Evolutionary conservation across 2,329 filamentous ascomycete species (phyloP).

Genomic region (Ophiocordyceps sinensis): DNA sequence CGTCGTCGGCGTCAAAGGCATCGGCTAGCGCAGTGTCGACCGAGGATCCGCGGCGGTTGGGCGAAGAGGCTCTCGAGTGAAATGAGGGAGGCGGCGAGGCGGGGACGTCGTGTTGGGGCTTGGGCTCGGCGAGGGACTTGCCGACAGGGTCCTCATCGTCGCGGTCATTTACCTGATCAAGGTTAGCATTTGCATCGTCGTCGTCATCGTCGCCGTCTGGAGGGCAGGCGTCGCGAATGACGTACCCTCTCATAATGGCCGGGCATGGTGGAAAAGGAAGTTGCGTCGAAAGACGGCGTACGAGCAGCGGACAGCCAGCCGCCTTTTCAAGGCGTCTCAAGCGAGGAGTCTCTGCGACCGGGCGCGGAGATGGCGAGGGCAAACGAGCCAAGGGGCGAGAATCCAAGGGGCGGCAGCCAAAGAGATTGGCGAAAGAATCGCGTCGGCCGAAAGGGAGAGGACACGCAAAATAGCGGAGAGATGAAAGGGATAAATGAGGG

Average conservation of each 20-base stretch:
- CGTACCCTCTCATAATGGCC: slow-evolving; percentile 44
- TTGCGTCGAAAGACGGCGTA: background rate
- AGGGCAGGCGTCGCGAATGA: slow-evolving; percentile 1
- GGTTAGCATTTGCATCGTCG: background rate
- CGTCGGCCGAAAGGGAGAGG: too few species aligned
- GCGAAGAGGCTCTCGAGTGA: slow-evolving; percentile 62
- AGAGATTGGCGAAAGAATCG: too few species aligned
- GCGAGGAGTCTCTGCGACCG: too few species aligned
- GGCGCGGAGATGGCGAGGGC: too few species aligned
- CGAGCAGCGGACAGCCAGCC: background rate
- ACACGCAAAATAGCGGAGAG: too few species aligned
- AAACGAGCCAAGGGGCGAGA: too few species aligned
- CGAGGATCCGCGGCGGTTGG: slow-evolving; percentile 17
- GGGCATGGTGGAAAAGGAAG: slow-evolving; percentile 26
- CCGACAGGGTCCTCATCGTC: slow-evolving; percentile 37
- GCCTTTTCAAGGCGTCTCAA: too few species aligned
- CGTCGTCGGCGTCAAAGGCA: slow-evolving; percentile 75
- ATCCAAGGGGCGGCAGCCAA: too few species aligned
- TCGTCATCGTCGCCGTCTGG: background rate
- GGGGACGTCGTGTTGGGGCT: slow-evolving; percentile 25
- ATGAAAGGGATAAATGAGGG: too few species aligned
- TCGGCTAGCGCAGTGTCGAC: slow-evolving; percentile 79
- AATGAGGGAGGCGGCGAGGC: slow-evolving; percentile 70
- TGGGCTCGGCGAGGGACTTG: slow-evolving; percentile 11
- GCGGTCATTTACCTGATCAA: slow-evolving; percentile 40